Evolutionary conservation across 1,139 yeast genomes (phyloP), one percentile per base, ranked within the genome.

Genomic region (Petasospora fabianii): DNA sequence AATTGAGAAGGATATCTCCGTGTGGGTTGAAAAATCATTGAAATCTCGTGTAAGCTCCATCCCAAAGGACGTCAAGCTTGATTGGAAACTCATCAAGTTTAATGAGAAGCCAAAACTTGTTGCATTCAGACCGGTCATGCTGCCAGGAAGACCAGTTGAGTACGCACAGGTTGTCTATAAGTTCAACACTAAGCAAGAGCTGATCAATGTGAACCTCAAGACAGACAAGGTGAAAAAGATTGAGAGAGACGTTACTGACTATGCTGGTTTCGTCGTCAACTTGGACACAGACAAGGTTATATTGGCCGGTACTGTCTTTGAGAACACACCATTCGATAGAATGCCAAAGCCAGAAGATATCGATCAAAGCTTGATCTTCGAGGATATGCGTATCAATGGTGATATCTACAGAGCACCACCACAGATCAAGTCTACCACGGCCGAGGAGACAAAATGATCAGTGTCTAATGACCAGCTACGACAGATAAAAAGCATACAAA

Each of bases 231-330:
- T 66, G 5, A 69, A 65, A 18, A 68, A 67, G 27, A 61, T 67
- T 17, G 83, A 78, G 51, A 73, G 80, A 47, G 73, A 73, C 43
- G 80, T 84, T 34, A 70, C 75, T 17, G 96, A 87, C 59, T 80
- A 86, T 58, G 69, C 84, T 44, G 94, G 84, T 0, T 86, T 75
- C 60, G 73, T 87, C 30, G 71, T 87, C 51, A 86, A 88, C 58
- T 84, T 95, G 12, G 75, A 76, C 48, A 73, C 80, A 22, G 73
- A 80, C 41, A 79, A 80, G 41, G 68, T 83, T 44, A 73, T 73
- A 21, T 67, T 87, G 47, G 86, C 86, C 24, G 97, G 97, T 13
- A 77, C 94, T 10, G 69, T 87, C 13, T 88, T 88, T 56, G 95
- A 86, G 55, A 75, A 80, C 47, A 60, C 60, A 3, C 65, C 68